Evolutionary conservation across 169 alveolate genomes (phyloP).

Genomic region (Plasmodium knowlesi): DNA sequence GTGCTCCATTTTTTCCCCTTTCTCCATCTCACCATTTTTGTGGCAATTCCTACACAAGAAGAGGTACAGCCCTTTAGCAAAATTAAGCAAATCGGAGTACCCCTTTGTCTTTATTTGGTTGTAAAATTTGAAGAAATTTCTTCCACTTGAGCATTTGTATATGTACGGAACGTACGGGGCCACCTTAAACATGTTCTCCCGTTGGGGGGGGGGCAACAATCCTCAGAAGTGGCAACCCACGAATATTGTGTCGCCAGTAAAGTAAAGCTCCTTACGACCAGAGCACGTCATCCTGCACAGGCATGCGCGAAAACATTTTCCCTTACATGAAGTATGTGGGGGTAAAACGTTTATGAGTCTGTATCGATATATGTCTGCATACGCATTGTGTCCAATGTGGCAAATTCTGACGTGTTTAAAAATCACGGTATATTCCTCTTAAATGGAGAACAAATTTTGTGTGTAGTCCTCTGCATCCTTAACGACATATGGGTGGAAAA

Average conservation of each 20-base stretch:
- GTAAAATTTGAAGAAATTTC: slow-evolving; percentile 20
- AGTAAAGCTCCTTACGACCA: neutral
- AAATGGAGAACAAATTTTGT: neutral
- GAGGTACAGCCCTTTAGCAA: slow-evolving; percentile 50
- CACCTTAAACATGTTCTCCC: slow-evolving; percentile 24
- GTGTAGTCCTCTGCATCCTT: slow-evolving; percentile 2
- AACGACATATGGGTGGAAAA: neutral
- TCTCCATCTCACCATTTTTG: slow-evolving; percentile 19
- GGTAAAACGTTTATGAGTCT: neutral
- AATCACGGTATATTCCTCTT: neutral
- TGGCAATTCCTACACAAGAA: slow-evolving; percentile 17
- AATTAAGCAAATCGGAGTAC: slow-evolving; percentile 41
- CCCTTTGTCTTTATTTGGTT: slow-evolving; percentile 16
- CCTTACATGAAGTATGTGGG: neutral
- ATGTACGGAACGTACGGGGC: slow-evolving; percentile 44
- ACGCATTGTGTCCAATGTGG: neutral
- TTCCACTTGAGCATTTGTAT: slow-evolving; percentile 37
- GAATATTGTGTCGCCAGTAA: neutral
- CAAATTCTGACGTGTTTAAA: neutral
- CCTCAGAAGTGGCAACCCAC: neutral
- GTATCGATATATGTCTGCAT: neutral
- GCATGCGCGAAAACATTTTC: neutral
- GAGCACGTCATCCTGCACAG: neutral
- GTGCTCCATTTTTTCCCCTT: neutral
- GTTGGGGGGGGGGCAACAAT: neutral